Evolutionary conservation across 371 early-diverging fungal species (phyloP).

Genomic region (Apophysomyces ossiformis): DNA sequence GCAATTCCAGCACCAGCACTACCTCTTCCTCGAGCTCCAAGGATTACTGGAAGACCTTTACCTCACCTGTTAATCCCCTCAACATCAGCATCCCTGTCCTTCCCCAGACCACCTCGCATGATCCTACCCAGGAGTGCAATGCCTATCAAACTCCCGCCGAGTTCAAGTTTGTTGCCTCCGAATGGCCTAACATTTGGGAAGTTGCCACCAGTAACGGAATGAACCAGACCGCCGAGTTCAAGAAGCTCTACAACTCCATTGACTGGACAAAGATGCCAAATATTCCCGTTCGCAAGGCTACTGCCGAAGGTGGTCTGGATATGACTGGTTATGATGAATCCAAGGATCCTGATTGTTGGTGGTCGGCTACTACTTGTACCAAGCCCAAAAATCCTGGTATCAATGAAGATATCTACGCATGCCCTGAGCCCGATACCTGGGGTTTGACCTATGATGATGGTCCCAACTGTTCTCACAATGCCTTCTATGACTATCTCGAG

Average conservation of each 20-base stretch:
- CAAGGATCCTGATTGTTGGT: constrained; percentile 55
- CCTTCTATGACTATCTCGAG: constrained; percentile 50
- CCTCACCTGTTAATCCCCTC: constrained; percentile 25
- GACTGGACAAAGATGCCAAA: constrained; percentile 53
- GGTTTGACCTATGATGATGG: constrained; percentile 56
- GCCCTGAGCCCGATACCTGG: constrained; percentile 51
- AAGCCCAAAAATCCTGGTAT: constrained; percentile 39
- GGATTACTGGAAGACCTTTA: constrained; percentile 31
- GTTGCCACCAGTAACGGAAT: constrained; percentile 37
- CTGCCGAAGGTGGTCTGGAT: constrained; percentile 25
- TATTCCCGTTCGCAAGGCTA: constrained; percentile 25
- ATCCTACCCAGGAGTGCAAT: constrained; percentile 31
- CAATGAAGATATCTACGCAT: constrained; percentile 42
- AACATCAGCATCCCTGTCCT: constrained; percentile 49
- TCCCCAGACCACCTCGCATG: constrained; percentile 38
- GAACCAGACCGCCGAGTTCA: constrained; percentile 38
- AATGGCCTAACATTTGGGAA: constrained; percentile 38
- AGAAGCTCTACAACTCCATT: constrained; percentile 33
- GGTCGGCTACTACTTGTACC: constrained; percentile 45
- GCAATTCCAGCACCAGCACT: constrained; percentile 10
- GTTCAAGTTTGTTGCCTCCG: constrained; percentile 20
- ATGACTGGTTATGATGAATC: constrained; percentile 29
- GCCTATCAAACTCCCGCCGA: constrained; percentile 21
- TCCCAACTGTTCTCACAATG: constrained; percentile 58
- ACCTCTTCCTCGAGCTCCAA: constrained; percentile 15